Conservation (phyloP, 176 grass and related monocot genomes). For the Oryza nivara region DNA sequence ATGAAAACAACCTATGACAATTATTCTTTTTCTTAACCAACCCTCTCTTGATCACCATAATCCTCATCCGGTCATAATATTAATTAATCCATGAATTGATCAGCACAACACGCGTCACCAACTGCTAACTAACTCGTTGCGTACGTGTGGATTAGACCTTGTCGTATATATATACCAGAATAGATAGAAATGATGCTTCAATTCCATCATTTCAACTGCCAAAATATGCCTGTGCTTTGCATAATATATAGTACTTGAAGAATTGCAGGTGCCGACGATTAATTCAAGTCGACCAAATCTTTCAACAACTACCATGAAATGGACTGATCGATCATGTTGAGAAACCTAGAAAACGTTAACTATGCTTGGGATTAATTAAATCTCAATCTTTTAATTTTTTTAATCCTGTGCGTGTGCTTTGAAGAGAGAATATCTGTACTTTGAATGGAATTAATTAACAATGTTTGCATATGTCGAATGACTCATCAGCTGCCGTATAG, state of each 20-base stretch:
- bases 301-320: slow-evolving; percentile 19
- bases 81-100: not conserved
- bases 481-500: slow-evolving; percentile 27
- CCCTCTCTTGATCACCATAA: no score
- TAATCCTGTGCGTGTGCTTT: not conserved
- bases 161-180: not conserved
- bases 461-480: slow-evolving; percentile 29
- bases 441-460: slow-evolving; percentile 24
- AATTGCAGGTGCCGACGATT: not conserved
- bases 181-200: not conserved
- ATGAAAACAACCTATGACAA: no score
- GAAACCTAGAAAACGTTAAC: not conserved
- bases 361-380: not conserved
- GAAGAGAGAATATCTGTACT: not conserved
- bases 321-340: not conserved
- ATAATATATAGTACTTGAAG: not conserved
- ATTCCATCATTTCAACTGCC: slow-evolving; percentile 18
- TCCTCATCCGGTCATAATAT: no score
- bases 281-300: not conserved
- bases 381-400: not conserved
- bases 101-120: not conserved
- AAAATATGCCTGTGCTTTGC: not conserved
- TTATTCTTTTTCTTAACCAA: no score
- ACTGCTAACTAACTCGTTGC: slow-evolving; percentile 33
- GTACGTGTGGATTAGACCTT: slow-evolving; percentile 43